Percentiles rank a stretch among this genome's conserved stretches.
These are phyloP conservation scores for Coprinellus micaceus DNA, from an alignment of 768 basidiomycete species.

Conservation along the genomic window DNA sequence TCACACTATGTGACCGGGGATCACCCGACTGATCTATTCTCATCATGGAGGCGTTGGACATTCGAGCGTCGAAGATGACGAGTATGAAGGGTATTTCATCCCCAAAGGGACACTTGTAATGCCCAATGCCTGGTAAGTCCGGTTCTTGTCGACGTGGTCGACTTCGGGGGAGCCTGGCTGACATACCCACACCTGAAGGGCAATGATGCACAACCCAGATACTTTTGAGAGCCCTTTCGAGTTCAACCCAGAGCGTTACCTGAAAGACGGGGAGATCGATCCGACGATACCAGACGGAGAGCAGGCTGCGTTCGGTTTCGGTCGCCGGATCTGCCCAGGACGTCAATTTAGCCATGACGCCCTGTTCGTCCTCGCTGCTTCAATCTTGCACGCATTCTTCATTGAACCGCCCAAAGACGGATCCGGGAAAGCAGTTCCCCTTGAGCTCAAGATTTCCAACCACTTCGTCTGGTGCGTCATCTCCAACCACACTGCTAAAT, in stretches of 20 bases:
- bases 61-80: conserved; percentile 10
- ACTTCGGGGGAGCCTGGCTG: too few relatives aligned
- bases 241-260: conserved; percentile 41
- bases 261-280: conserved; percentile 17
- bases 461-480: conserved; percentile 6
- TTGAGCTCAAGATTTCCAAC: background rate
- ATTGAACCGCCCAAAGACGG: conserved; percentile 3
- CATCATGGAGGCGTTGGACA: conserved; percentile 13
- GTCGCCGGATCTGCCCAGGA: conserved; percentile 38
- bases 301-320: conserved; percentile 21
- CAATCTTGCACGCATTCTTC: conserved; percentile 13
- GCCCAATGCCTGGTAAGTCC: conserved; percentile 12
- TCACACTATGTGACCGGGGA: too few relatives aligned
- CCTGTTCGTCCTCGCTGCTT: conserved; percentile 23
- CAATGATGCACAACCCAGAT: conserved; percentile 21
- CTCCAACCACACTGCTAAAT: background rate
- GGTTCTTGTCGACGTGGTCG: too few relatives aligned
- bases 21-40: too few relatives aligned
- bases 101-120: conserved; percentile 13
- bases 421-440: background rate
- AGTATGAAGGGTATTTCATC: conserved; percentile 16
- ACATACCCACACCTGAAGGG: too few relatives aligned
- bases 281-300: conserved; percentile 10
- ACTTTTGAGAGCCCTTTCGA: conserved; percentile 21
- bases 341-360: conserved; percentile 39